Percentiles rank a stretch among this genome's conserved stretches.
Conservation (phyloP, 2,329 filamentous ascomycete species). For the Fusarium dimerum region DNA sequence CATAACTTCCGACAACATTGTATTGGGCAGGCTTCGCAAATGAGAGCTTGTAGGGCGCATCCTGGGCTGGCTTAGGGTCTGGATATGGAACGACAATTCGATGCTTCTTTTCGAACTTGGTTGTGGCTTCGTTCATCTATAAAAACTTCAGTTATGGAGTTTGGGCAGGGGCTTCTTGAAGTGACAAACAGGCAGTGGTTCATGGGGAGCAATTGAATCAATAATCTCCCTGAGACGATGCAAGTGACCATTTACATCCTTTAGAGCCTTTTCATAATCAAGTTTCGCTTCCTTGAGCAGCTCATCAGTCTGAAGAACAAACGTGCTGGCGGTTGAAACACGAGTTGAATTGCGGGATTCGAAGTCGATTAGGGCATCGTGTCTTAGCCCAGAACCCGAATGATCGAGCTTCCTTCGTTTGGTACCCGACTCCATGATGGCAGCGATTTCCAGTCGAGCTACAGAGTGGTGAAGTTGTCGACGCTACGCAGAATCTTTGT, state of each 20-base stretch:
- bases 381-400: slow-evolving; percentile 34
- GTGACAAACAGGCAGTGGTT: slow-evolving; percentile 49
- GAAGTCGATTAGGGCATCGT: slow-evolving; percentile 42
- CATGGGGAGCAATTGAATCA: slow-evolving; percentile 52
- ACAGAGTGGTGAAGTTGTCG: slow-evolving; percentile 9
- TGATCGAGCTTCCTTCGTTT: slow-evolving; percentile 53
- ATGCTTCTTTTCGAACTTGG: slow-evolving; percentile 66
- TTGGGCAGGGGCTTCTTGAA: background rate
- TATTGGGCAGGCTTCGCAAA: slow-evolving; percentile 75
- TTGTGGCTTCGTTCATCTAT: slow-evolving; percentile 68
- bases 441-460: slow-evolving; percentile 8
- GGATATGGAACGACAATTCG: slow-evolving; percentile 81
- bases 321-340: slow-evolving; percentile 52
- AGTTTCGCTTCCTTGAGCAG: slow-evolving; percentile 56
- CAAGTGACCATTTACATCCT: slow-evolving; percentile 50
- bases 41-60: slow-evolving; percentile 79
- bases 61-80: slow-evolving; percentile 71
- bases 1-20: slow-evolving; percentile 89
- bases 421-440: slow-evolving; percentile 46
- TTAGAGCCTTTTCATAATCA: slow-evolving; percentile 51
- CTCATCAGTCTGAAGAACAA: slow-evolving; percentile 61
- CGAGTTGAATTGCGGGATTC: slow-evolving; percentile 41
- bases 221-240: slow-evolving; percentile 54
- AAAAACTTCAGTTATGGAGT: slow-evolving; percentile 15
- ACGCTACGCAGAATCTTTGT: slow-evolving; percentile 12